Percentiles rank a stretch among this genome's conserved stretches.
Conservation (phyloP, 2,329 filamentous ascomycete species). For the Albifimbria verrucaria region DNA sequence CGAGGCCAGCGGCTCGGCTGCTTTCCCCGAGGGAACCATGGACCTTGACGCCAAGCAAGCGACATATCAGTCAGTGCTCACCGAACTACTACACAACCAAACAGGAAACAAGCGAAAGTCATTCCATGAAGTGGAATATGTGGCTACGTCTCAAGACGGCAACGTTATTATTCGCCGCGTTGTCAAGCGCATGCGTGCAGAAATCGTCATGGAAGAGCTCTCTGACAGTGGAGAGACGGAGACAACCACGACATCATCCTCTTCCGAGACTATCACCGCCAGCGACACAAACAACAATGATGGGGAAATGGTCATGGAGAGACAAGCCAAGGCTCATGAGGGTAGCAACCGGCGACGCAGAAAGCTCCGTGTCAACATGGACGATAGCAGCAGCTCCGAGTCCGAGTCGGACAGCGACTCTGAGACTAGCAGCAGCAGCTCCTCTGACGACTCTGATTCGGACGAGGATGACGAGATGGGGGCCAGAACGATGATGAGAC, state of each 20-base stretch:
- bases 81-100: conserved; percentile 38
- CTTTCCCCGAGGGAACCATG: conserved; percentile 47
- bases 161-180: conserved; percentile 51
- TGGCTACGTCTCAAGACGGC: conserved; percentile 46
- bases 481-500: conserved; percentile 23
- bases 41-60: conserved; percentile 48
- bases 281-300: conserved; percentile 20
- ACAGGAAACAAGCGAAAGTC: conserved; percentile 42
- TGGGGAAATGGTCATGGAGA: conserved; percentile 27
- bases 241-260: conserved; percentile 24
- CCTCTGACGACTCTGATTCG: conserved; percentile 34
- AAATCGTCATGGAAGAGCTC: conserved; percentile 55
- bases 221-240: conserved; percentile 43
- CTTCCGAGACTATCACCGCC: conserved; percentile 24
- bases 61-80: conserved; percentile 53
- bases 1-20: conserved; percentile 44
- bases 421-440: conserved; percentile 32
- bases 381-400: conserved; percentile 36
- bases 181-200: conserved; percentile 61
- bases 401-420: conserved; percentile 29
- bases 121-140: conserved; percentile 51
- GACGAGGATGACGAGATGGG: conserved; percentile 26
- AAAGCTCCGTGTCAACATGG: conserved; percentile 45
- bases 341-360: conserved; percentile 46
- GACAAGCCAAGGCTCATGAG: conserved; percentile 42